Evolutionary conservation across 1,139 yeast genomes (phyloP), one percentile per base, ranked within the genome.

Genomic region (Suhomyces kunorum): DNA sequence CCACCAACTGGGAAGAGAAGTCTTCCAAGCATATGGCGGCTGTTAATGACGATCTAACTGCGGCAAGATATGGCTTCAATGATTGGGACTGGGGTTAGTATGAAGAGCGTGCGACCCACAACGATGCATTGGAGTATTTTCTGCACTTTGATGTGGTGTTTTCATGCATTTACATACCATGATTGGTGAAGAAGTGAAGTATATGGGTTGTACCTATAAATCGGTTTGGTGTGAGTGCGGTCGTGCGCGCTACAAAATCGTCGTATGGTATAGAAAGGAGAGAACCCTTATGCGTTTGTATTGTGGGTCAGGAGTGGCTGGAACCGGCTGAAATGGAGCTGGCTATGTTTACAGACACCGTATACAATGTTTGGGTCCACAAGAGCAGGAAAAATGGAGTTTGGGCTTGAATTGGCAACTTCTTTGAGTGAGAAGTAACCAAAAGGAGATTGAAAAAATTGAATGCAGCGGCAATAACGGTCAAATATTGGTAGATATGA

Each of bases 1-100:
- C 99, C 12, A 87, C 96, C 45, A 87, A 78, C 63, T 90, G 96
- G 9, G 98, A 90, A 17, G 97, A 86, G 63, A 94, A 94, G 68
- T 90, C 92, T 59, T 90, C 95, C 50, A 92, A 73, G 55, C 96
- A 88, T 39, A 92, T 75, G n/a, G 98, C 96, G 8, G 97, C 97
- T 13, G 95, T 88, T 54, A 92, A 76, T 19, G 98, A 89, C 44
- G 87, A 80, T 62, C 98, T 83, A 20, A 92, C 98, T 1, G 98
- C 97, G 8, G 88, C 84, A 44, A 92, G 76, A 58, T 92, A 92
- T 47, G 98, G 98, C 55, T 92, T 88, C 47, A 92, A 78, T 5
- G 98, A 92, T 80, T 92, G 98, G 3, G 95, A 84, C 92, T 71
- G 28, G 20, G 3, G 37, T 34, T 36, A 40, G 43, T 40, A 35